Percentiles rank a stretch among this genome's conserved stretches.
Conservation (phyloP, 805 yeast genomes). For the Hanseniaspora valbyensis region DNA sequence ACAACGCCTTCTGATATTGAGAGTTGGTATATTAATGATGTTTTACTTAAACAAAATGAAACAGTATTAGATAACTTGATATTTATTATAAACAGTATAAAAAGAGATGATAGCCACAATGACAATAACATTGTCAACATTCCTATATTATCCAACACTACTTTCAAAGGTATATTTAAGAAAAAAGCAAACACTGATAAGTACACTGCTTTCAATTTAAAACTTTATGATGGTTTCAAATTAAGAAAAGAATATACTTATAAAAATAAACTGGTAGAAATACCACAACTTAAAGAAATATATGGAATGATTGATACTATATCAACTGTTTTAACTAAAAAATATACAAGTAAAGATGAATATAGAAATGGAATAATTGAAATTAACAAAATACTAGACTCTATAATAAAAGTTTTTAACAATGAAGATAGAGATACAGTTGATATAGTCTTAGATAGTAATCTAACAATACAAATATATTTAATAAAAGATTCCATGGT, state of each 20-base stretch:
- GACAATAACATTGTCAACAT: not conserved
- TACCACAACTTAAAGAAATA: constrained; percentile 2
- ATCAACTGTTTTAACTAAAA: too few species aligned
- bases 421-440: not conserved
- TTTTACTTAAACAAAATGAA: not conserved
- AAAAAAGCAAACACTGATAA: not conserved
- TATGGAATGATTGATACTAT: not conserved
- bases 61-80: not conserved
- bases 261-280: not conserved
- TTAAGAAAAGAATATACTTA: constrained; percentile 3
- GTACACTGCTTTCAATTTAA: constrained; percentile 1
- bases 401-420: not conserved
- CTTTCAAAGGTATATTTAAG: constrained; percentile 10
- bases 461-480: not conserved
- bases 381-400: not conserved
- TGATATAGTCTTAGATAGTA: not conserved
- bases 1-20: not conserved
- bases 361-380: not conserved
- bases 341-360: not conserved
- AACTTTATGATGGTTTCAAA: not conserved
- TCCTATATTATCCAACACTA: constrained; percentile 7
- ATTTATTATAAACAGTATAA: not conserved
- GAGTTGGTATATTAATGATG: not conserved
- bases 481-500: constrained; percentile 13
- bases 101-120: not conserved